Evolutionary conservation across 352 stramenopile species (phyloP).

Genomic region (Phytopythium oedochilum): DNA sequence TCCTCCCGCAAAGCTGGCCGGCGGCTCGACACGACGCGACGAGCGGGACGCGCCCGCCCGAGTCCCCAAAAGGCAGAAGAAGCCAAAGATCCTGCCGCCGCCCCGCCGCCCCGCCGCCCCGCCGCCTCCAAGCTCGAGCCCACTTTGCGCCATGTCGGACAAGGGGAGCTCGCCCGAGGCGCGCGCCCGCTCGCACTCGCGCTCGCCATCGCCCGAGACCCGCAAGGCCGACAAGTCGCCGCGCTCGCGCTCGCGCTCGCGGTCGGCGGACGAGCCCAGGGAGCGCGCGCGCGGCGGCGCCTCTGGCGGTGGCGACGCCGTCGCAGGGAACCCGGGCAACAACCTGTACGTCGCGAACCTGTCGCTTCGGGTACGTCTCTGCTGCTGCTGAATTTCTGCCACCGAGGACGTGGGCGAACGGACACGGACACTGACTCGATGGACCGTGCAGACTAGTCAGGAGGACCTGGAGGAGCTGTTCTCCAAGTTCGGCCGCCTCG

Average conservation of each 20-base stretch:
- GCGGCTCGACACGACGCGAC: slow-evolving; percentile 2
- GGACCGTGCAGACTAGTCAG: slow-evolving; percentile 23
- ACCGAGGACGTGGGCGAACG: background rate
- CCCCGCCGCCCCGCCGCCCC: background rate
- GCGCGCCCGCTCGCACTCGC: slow-evolving; percentile 14
- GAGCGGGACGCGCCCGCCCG: background rate
- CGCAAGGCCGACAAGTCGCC: slow-evolving; percentile 4
- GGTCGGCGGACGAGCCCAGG: slow-evolving; percentile 26
- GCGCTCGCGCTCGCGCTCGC: slow-evolving; percentile 28
- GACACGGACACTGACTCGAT: no score
- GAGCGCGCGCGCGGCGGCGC: slow-evolving; percentile 8
- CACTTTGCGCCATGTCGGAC: slow-evolving; percentile 43
- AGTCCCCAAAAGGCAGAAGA: background rate
- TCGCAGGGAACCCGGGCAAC: slow-evolving; percentile 60
- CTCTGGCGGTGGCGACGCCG: slow-evolving; percentile 5
- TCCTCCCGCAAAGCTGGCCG: background rate
- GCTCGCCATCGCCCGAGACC: slow-evolving; percentile 16
- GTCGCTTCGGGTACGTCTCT: slow-evolving; percentile 32
- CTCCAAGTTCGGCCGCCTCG: slow-evolving; percentile 60
- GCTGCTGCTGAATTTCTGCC: background rate
- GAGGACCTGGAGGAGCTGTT: slow-evolving; percentile 69
- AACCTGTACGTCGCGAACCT: slow-evolving; percentile 82
- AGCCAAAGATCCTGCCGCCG: slow-evolving; percentile 2
- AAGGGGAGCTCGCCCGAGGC: slow-evolving; percentile 20
- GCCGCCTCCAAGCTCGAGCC: background rate